These are phyloP conservation scores for Acanthochlamys bracteata DNA, from an alignment of 106 monocot genomes.

Conservation along the genomic window DNA sequence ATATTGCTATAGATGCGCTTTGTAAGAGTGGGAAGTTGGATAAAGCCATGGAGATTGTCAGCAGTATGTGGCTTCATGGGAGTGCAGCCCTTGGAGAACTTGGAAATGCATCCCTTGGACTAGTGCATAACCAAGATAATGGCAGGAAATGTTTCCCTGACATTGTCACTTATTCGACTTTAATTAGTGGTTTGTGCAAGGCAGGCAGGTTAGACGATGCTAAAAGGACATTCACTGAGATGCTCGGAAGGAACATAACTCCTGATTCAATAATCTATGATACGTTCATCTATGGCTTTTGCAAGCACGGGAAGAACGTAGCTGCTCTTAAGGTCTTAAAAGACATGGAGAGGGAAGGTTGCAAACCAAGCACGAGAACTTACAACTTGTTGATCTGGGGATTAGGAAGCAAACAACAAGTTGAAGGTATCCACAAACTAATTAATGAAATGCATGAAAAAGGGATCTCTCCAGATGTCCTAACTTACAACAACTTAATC, in stretches of 20 bases:
- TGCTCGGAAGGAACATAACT: constrained; percentile 50
- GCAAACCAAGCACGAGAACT: constrained; percentile 50
- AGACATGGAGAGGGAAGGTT: constrained; percentile 85
- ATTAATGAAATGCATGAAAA: constrained; percentile 71
- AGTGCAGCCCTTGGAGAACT: constrained; percentile 67
- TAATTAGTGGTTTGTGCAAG: constrained; percentile 71
- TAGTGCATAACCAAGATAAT: constrained; percentile 32
- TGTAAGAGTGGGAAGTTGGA: constrained; percentile 76
- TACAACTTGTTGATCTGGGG: constrained; percentile 83
- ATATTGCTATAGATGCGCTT: constrained; percentile 69
- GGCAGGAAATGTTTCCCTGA: constrained; percentile 63
- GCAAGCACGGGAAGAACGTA: constrained; percentile 66
- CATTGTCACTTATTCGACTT: constrained; percentile 65
- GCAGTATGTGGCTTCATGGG: constrained; percentile 82
- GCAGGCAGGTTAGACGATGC: constrained; percentile 74
- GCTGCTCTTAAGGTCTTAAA: constrained; percentile 74
- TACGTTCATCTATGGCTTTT: constrained; percentile 62
- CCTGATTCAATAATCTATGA: constrained; percentile 73
- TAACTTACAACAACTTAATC: constrained; percentile 67
- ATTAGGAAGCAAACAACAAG: constrained; percentile 38
- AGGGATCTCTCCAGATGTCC: constrained; percentile 44
- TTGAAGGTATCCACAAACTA: constrained; percentile 44
- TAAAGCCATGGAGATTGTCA: constrained; percentile 76
- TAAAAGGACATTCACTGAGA: constrained; percentile 71
- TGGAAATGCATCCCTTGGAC: constrained; percentile 63